Evolutionary conservation across 2,329 filamentous ascomycete species (phyloP).

Genomic region (Mariannaea elegans): DNA sequence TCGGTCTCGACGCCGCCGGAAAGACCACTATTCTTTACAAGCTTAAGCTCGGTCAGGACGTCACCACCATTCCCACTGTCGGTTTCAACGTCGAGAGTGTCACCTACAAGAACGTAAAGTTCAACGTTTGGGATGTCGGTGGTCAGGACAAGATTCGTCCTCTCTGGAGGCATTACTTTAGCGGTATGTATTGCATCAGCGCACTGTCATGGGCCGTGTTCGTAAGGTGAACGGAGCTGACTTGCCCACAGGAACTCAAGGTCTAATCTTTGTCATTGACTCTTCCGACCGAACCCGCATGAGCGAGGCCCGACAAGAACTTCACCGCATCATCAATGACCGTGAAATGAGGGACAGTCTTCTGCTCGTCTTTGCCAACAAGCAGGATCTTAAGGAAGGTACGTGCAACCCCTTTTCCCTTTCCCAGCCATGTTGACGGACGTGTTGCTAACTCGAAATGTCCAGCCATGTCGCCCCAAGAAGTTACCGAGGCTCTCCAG

Average conservation of each 20-base stretch:
- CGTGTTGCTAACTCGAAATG: constrained; percentile 2
- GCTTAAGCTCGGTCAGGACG: constrained; percentile 96
- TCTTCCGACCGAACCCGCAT: constrained; percentile 91
- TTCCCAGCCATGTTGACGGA: neutral
- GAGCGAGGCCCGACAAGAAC: constrained; percentile 90
- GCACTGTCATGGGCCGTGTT: neutral
- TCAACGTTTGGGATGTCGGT: constrained; percentile 99
- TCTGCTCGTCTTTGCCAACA: constrained; percentile 96
- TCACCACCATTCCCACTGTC: constrained; percentile 97
- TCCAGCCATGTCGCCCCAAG: constrained; percentile 79
- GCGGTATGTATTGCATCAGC: constrained; percentile 57
- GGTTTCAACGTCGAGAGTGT: constrained; percentile 99
- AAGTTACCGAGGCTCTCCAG: constrained; percentile 81
- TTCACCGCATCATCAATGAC: constrained; percentile 97
- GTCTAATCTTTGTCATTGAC: constrained; percentile 98
- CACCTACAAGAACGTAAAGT: constrained; percentile 99
- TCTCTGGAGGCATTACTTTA: constrained; percentile 97
- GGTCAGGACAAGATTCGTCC: constrained; percentile 99
- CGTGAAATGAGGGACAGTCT: constrained; percentile 97
- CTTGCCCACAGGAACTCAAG: constrained; percentile 81
- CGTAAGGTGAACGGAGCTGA: neutral
- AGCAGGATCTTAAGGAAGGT: constrained; percentile 93
- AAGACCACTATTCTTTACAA: constrained; percentile 99
- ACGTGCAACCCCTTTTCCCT: constrained; percentile 40
- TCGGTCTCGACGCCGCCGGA: constrained; percentile 96